Percentiles rank a stretch among this genome's conserved stretches.
phyloP scores from a whole-genome alignment of 495 filamentous ascomycete species.

The Xylaria flabelliformis region DNA sequence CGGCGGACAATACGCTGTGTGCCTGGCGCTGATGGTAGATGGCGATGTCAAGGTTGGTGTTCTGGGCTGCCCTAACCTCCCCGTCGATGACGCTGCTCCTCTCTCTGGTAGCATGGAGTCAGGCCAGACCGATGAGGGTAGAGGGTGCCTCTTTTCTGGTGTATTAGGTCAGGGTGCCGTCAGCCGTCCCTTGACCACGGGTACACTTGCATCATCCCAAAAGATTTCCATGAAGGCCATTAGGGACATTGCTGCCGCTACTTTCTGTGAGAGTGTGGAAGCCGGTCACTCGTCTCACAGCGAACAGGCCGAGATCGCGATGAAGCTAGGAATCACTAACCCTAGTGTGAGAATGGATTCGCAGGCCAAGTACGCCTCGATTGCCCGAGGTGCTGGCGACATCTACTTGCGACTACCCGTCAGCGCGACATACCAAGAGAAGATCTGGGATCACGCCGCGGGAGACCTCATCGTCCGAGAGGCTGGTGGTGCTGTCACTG shows the following conservation, averaged over 20 bases:
- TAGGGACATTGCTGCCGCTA: constrained; percentile 74
- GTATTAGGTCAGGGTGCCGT: constrained; percentile 77
- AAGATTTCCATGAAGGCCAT: constrained; percentile 79
- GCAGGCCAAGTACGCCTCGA: constrained; percentile 95
- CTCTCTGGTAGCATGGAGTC: constrained; percentile 70
- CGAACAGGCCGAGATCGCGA: constrained; percentile 83
- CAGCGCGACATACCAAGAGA: constrained; percentile 88
- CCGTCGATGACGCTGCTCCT: constrained; percentile 74
- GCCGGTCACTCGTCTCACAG: constrained; percentile 86
- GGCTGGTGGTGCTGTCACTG: constrained; percentile 90
- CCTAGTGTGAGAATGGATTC: constrained; percentile 92
- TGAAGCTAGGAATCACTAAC: constrained; percentile 81
- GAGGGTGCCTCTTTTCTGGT: constrained; percentile 86
- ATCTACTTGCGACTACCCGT: constrained; percentile 90
- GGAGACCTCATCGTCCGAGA: constrained; percentile 94
- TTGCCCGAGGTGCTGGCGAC: constrained; percentile 94
- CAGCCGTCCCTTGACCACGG: constrained; percentile 70
- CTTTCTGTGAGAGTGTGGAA: constrained; percentile 96
- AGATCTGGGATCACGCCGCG: constrained; percentile 99
- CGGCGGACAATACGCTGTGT: constrained; percentile 98
- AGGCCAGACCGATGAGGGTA: constrained; percentile 69
- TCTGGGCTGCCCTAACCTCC: constrained; percentile 92
- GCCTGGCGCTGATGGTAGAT: constrained; percentile 87
- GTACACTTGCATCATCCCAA: constrained; percentile 62
- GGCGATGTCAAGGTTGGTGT: constrained; percentile 96